A percentile compares a stretch with the other conserved stretches of the same genome.
Conservation (phyloP, 352 stramenopile genomes). For the Globisporangium orthogonon region DNA sequence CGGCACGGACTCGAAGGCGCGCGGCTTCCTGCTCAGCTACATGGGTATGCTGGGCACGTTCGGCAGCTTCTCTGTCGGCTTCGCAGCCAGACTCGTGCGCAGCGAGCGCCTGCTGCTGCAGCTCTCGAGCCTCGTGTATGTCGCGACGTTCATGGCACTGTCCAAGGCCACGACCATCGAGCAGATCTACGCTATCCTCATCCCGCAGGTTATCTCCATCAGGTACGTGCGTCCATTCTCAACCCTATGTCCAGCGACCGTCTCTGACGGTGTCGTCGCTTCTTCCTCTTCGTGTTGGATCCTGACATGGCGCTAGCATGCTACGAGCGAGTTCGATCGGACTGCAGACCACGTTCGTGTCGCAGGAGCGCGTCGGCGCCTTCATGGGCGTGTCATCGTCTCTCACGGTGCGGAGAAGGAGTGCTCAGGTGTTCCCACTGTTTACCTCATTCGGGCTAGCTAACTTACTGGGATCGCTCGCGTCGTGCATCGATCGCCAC, state of each 20-base stretch:
- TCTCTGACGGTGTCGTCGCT: neutral
- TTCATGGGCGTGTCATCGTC: slow-evolving; percentile 81
- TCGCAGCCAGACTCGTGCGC: slow-evolving; percentile 32
- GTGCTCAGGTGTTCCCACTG: neutral
- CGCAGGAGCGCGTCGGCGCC: slow-evolving; percentile 56
- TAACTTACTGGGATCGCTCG: neutral
- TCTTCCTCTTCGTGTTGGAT: slow-evolving; percentile 3
- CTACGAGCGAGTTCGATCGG: slow-evolving; percentile 74
- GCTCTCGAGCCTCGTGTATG: slow-evolving; percentile 55
- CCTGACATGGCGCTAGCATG: slow-evolving; percentile 26
- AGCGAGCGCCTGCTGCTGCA: slow-evolving; percentile 65
- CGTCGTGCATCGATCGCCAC: neutral
- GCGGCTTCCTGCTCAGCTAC: slow-evolving; percentile 77
- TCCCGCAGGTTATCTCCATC: slow-evolving; percentile 65
- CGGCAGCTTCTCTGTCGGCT: slow-evolving; percentile 57
- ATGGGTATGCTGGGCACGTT: slow-evolving; percentile 67
- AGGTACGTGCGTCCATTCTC: slow-evolving; percentile 21
- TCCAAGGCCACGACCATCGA: slow-evolving; percentile 40
- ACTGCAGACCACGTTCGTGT: slow-evolving; percentile 64
- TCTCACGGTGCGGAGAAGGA: slow-evolving; percentile 38
- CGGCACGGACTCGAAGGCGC: slow-evolving; percentile 42
- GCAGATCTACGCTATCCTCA: slow-evolving; percentile 46
- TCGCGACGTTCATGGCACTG: slow-evolving; percentile 63
- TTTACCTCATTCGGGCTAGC: neutral
- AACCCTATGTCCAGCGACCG: too few relatives aligned